Evolutionary conservation across 208 protist genomes (phyloP).

Genomic region (Trypanosoma theileri): DNA sequence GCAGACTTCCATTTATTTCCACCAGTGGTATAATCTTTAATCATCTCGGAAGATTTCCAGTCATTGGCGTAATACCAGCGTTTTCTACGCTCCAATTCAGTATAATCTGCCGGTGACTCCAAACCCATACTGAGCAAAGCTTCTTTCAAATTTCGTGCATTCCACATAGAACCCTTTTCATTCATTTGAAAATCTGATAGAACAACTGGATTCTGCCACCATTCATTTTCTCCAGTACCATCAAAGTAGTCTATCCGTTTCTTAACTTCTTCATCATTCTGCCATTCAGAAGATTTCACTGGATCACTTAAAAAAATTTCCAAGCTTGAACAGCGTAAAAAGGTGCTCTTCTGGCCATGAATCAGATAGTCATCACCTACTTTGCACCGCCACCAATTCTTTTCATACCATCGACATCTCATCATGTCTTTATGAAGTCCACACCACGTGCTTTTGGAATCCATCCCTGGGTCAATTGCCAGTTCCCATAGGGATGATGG

Average conservation of each 20-base stretch:
- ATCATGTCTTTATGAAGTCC: slow-evolving; percentile 18
- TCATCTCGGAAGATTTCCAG: slow-evolving; percentile 30
- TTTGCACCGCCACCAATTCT: slow-evolving; percentile 39
- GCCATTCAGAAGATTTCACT: slow-evolving; percentile 2
- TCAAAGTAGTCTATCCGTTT: slow-evolving; percentile 28
- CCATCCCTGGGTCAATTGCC: slow-evolving; percentile 19
- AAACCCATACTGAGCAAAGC: slow-evolving; percentile 28
- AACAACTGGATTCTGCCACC: slow-evolving; percentile 39
- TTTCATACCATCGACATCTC: slow-evolving; percentile 20
- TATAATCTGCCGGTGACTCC: slow-evolving; percentile 21
- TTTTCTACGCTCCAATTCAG: slow-evolving; percentile 30
- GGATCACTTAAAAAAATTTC: slow-evolving; percentile 7
- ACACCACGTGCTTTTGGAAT: slow-evolving; percentile 23
- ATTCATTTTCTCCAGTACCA: slow-evolving; percentile 35
- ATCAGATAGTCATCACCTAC: slow-evolving; percentile 20
- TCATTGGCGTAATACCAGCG: slow-evolving; percentile 34
- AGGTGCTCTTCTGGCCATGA: slow-evolving; percentile 5
- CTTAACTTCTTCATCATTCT: slow-evolving; percentile 20
- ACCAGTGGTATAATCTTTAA: slow-evolving; percentile 26
- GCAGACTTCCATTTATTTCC: slow-evolving; percentile 33
- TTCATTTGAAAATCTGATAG: slow-evolving; percentile 24
- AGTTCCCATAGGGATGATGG: slow-evolving; percentile 23
- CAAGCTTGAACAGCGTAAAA: slow-evolving; percentile 3
- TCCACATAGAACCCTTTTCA: slow-evolving; percentile 31
- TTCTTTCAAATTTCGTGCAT: slow-evolving; percentile 29